Conservation (phyloP, 2,329 filamentous ascomycete species). For the Scopulariopsis brevicaulis region DNA sequence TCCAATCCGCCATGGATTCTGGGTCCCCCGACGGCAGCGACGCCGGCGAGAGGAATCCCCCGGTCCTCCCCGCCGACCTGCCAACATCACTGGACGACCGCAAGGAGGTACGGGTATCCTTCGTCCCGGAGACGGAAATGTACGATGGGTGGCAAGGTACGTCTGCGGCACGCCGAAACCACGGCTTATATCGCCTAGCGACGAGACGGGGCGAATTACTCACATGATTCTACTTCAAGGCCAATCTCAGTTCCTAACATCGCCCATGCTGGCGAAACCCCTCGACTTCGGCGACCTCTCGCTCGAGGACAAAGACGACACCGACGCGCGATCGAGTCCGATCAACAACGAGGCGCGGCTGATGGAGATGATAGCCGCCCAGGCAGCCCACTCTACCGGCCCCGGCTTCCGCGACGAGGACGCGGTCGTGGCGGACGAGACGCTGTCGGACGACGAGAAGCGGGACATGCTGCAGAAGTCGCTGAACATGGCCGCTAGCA, state of each 20-base stretch:
- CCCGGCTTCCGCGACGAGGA: slow-evolving; percentile 69
- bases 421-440: slow-evolving; percentile 62
- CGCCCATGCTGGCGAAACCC: slow-evolving; percentile 73
- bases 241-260: slow-evolving; percentile 89
- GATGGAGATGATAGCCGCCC: slow-evolving; percentile 92
- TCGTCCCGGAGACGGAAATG: slow-evolving; percentile 80
- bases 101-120: slow-evolving; percentile 52
- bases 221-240: slow-evolving; percentile 37
- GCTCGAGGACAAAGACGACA: slow-evolving; percentile 69
- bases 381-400: slow-evolving; percentile 73
- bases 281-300: slow-evolving; percentile 73
- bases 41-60: slow-evolving; percentile 27
- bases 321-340: slow-evolving; percentile 38
- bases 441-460: slow-evolving; percentile 67
- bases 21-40: slow-evolving; percentile 33
- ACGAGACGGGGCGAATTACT: neutral
- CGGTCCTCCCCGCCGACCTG: slow-evolving; percentile 66
- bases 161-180: slow-evolving; percentile 12
- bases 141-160: slow-evolving; percentile 97
- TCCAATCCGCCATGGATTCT: slow-evolving; percentile 41
- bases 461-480: slow-evolving; percentile 71
- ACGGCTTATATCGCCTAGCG: neutral
- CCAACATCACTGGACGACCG: slow-evolving; percentile 89
- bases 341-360: slow-evolving; percentile 75
- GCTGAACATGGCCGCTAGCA: slow-evolving; percentile 90